phyloP scores from a whole-genome alignment of 352 stramenopile genomes.

The Pythium vanterpoolii region DNA sequence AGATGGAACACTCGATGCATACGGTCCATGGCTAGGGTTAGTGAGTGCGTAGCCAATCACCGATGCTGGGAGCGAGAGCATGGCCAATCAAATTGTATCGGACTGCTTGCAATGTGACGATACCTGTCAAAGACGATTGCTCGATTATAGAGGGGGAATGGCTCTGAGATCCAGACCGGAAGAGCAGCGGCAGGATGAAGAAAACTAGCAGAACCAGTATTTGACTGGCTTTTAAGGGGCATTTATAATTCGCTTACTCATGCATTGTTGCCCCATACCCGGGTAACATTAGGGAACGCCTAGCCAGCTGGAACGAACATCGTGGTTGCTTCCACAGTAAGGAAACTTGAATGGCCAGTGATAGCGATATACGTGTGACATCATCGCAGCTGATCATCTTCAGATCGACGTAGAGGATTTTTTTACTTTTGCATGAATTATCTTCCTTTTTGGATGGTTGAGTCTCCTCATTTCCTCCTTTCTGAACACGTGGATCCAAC shows the following conservation, averaged over 20 bases:
- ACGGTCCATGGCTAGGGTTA: not conserved
- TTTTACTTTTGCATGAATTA: no score
- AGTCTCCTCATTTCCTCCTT: no score
- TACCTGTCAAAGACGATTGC: not conserved
- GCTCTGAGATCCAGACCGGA: not conserved
- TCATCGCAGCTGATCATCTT: no score
- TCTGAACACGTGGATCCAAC: no score
- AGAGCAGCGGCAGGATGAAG: not conserved
- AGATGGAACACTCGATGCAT: not conserved
- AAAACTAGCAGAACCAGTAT: not conserved
- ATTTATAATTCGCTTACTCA: not conserved
- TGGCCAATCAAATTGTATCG: not conserved
- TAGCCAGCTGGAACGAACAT: no score
- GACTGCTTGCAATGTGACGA: not conserved
- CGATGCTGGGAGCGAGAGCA: not conserved
- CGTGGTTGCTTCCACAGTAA: no score
- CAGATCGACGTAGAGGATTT: no score
- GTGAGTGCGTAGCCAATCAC: not conserved
- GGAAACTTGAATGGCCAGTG: no score
- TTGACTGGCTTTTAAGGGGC: not conserved
- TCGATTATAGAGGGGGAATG: not conserved
- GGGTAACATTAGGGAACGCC: not conserved
- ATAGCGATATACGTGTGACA: no score
- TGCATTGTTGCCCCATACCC: no score
- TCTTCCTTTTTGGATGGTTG: no score